These are phyloP conservation scores for Pelargonium myrrhifolium DNA, from an alignment of 441 rosid genomes.

Conservation along the genomic window DNA sequence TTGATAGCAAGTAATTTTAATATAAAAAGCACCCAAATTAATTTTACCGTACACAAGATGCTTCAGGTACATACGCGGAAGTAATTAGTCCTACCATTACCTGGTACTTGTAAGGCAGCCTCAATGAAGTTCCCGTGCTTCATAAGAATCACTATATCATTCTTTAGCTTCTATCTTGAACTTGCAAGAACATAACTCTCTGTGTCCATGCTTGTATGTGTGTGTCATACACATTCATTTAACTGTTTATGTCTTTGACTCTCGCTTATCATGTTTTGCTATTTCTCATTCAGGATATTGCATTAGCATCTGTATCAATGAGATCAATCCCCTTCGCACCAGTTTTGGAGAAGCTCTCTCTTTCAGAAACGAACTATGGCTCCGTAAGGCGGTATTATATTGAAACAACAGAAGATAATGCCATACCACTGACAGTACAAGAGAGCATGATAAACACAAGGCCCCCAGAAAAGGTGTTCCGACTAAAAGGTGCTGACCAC, in stretches of 20 bases:
- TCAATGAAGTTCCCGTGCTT: no score
- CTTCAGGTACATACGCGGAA: no score
- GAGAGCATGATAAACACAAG: conserved; percentile 59
- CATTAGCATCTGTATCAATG: conserved; percentile 88
- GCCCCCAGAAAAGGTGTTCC: conserved; percentile 70
- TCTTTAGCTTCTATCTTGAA: no score
- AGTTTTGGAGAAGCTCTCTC: conserved; percentile 73
- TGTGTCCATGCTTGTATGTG: no score
- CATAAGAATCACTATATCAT: no score
- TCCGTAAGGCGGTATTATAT: conserved; percentile 74
- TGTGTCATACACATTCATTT: no score
- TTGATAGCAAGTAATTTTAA: no score
- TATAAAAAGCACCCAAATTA: no score
- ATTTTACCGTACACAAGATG: no score
- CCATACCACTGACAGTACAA: conserved; percentile 55
- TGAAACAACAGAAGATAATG: conserved; percentile 67
- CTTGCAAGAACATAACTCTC: no score
- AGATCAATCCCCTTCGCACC: conserved; percentile 88
- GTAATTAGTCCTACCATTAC: no score
- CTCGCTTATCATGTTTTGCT: conserved; percentile 9
- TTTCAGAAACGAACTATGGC: conserved; percentile 59
- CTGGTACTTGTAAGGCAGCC: no score
- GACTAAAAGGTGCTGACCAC: conserved; percentile 79
- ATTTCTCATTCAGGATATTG: conserved; percentile 50
- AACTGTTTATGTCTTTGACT: not conserved